Evolutionary conservation across 495 filamentous ascomycete genomes (phyloP).

Genomic region (Trichocladium uniseriatum): DNA sequence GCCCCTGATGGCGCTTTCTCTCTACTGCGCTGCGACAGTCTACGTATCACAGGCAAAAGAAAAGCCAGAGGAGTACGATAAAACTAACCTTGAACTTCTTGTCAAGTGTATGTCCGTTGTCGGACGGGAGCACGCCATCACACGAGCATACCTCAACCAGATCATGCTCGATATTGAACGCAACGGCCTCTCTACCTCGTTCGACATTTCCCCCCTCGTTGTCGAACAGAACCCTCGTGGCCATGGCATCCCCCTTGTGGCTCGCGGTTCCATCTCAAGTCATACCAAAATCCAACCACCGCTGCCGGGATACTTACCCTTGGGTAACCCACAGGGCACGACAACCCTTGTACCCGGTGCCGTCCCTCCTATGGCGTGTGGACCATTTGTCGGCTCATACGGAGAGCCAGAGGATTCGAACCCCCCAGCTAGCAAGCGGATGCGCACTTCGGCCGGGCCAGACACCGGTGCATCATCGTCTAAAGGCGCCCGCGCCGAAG

Average conservation of each 20-base stretch:
- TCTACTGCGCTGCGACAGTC: constrained; percentile 37
- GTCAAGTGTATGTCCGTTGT: constrained; percentile 32
- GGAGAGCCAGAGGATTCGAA: not conserved
- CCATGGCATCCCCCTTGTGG: constrained; percentile 34
- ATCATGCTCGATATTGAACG: constrained; percentile 31
- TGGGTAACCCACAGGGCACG: constrained; percentile 21
- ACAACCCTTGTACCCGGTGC: not conserved
- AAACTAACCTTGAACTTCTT: constrained; percentile 32
- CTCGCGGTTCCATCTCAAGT: constrained; percentile 22
- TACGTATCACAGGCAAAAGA: constrained; percentile 29
- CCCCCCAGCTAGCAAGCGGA: constrained; percentile 6
- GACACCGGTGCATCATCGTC: not conserved
- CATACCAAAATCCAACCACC: constrained; percentile 26
- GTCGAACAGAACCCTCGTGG: not conserved
- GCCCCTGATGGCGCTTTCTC: constrained; percentile 31
- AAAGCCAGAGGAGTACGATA: constrained; percentile 5
- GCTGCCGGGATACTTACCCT: constrained; percentile 29
- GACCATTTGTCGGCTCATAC: not conserved
- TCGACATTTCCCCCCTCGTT: not conserved
- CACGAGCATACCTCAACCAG: constrained; percentile 34
- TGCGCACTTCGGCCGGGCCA: not conserved
- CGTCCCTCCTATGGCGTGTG: not conserved
- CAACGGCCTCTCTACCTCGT: constrained; percentile 21
- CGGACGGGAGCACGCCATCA: constrained; percentile 29
- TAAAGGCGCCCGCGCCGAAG: not conserved